Conservation (phyloP, 83 land plant species). For the Thuja plicata region DNA sequence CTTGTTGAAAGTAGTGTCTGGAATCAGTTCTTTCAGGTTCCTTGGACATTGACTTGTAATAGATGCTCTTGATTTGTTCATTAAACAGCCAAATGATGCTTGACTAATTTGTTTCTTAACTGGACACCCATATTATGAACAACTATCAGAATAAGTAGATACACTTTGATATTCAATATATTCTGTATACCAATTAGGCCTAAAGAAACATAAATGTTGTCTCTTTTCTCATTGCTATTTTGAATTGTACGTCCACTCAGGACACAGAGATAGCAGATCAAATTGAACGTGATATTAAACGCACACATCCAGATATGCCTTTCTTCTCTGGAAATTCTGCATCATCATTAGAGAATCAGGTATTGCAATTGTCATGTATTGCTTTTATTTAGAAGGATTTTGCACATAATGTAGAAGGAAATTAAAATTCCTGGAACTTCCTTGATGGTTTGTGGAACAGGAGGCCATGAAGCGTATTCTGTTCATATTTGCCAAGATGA, state of each 20-base stretch:
- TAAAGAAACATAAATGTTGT: not conserved
- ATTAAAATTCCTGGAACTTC: not conserved
- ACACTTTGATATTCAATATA: not conserved
- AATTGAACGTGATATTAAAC: conserved; percentile 77
- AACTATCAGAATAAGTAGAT: not conserved
- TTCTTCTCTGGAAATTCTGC: conserved; percentile 63
- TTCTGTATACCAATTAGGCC: not conserved
- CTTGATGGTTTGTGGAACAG: conserved; percentile 28
- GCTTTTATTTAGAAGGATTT: not conserved
- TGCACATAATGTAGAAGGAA: not conserved
- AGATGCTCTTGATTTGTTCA: not conserved
- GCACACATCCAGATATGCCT: conserved; percentile 79
- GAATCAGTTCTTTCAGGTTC: conserved; percentile 78
- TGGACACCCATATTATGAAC: not conserved
- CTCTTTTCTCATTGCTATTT: not conserved
- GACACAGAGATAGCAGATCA: conserved; percentile 77
- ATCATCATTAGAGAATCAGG: conserved; percentile 63
- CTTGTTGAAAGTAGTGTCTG: conserved; percentile 71
- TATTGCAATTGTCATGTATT: conserved; percentile 15
- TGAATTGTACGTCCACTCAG: conserved; percentile 22
- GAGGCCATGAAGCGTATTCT: conserved; percentile 60
- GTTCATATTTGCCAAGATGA: conserved; percentile 75
- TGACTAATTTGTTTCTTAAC: not conserved
- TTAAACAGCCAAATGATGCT: not conserved
- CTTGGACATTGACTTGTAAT: not conserved